phyloP scores from a whole-genome alignment of 305 asterid genomes.

The Solanum hybrid region DNA sequence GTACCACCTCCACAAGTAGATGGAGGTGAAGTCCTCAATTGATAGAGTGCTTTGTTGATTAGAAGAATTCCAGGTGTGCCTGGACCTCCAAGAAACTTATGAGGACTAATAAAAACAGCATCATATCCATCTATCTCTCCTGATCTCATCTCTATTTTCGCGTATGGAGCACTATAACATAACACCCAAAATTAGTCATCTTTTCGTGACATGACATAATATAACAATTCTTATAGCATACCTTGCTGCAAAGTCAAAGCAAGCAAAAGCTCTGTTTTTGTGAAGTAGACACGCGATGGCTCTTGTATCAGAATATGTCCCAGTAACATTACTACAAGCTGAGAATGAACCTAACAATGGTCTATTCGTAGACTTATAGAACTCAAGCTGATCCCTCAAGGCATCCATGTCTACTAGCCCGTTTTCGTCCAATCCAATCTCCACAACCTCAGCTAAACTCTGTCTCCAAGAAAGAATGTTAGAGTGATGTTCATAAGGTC shows the following conservation, averaged over 20 bases:
- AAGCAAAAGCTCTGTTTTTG: constrained; percentile 46
- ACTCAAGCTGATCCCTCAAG: constrained; percentile 23
- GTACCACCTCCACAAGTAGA: constrained; percentile 78
- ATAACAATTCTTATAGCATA: background rate
- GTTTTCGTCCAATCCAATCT: constrained; percentile 40
- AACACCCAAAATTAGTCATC: background rate
- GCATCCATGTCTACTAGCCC: constrained; percentile 49
- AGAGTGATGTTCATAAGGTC: constrained; percentile 78
- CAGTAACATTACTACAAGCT: constrained; percentile 74
- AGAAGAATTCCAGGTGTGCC: constrained; percentile 45
- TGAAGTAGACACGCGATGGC: constrained; percentile 48
- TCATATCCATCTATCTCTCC: constrained; percentile 43
- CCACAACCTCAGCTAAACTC: constrained; percentile 69
- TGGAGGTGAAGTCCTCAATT: constrained; percentile 37
- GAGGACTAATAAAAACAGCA: constrained; percentile 42
- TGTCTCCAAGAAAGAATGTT: constrained; percentile 66
- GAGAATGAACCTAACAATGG: constrained; percentile 63
- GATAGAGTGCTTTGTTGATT: constrained; percentile 34
- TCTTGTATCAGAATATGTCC: constrained; percentile 36
- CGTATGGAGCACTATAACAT: constrained; percentile 25
- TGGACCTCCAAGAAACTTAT: constrained; percentile 58
- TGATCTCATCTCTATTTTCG: constrained; percentile 39
- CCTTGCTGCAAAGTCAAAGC: constrained; percentile 76
- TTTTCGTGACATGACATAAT: too few relatives aligned
- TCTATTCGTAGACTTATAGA: constrained; percentile 21